A percentile compares a stretch with the other conserved stretches of the same genome.
Evolutionary conservation across 2,329 filamentous ascomycete species (phyloP).

Genomic region (Davidsoniella eucalypti): DNA sequence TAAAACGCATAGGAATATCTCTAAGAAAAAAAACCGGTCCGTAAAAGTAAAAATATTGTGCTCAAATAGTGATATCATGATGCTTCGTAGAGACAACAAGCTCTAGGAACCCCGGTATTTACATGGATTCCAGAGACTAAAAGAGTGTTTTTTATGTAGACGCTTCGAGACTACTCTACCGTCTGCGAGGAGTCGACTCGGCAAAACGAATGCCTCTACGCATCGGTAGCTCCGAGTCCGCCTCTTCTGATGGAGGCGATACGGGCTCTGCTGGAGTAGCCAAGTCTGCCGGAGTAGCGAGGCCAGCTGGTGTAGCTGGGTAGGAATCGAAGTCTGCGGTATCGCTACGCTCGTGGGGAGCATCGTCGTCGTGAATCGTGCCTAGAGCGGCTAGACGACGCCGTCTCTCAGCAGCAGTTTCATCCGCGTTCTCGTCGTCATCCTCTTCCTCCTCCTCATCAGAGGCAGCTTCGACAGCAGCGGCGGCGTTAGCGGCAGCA

Average conservation of each 20-base stretch:
- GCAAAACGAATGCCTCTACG: slow-evolving; percentile 46
- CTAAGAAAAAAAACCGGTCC: not conserved
- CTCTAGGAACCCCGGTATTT: too few species aligned
- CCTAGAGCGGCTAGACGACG: slow-evolving; percentile 60
- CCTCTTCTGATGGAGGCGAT: slow-evolving; percentile 30
- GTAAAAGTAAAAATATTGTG: not conserved
- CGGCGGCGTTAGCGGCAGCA: not conserved
- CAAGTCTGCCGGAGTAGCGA: slow-evolving; percentile 25
- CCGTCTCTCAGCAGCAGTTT: slow-evolving; percentile 60
- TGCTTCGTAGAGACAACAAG: not conserved
- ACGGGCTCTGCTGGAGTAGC: slow-evolving; percentile 30
- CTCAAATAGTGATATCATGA: not conserved
- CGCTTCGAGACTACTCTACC: not conserved
- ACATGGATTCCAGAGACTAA: not conserved
- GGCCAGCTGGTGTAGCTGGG: slow-evolving; percentile 27
- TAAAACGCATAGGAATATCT: not conserved
- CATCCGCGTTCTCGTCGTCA: slow-evolving; percentile 42
- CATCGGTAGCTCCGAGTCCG: slow-evolving; percentile 28
- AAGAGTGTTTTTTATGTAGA: not conserved
- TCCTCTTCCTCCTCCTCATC: not conserved
- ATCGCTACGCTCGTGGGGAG: not conserved
- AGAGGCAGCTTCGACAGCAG: not conserved
- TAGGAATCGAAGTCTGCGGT: slow-evolving; percentile 47
- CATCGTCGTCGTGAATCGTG: slow-evolving; percentile 28
- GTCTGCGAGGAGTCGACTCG: slow-evolving; percentile 20